phyloP scores from a whole-genome alignment of 129 eudicot genomes.

The Sambucus nigra region DNA sequence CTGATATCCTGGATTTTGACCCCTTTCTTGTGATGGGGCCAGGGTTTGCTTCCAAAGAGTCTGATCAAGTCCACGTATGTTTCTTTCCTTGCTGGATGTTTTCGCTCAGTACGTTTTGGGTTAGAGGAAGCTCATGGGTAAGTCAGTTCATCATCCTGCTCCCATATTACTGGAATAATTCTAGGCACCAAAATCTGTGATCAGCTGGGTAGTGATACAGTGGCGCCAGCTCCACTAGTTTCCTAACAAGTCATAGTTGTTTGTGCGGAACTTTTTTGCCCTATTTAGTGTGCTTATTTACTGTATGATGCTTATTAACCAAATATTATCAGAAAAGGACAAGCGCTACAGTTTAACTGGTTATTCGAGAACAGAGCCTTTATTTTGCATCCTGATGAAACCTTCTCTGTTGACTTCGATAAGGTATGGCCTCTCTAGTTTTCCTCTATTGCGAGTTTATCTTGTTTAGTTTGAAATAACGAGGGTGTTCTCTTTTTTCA shows the following conservation, averaged over 20 bases:
- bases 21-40: conserved; percentile 19
- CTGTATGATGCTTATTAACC: no score
- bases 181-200: no score
- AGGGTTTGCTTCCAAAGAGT: conserved; percentile 69
- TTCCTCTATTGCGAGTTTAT: neutral
- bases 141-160: conserved; percentile 19
- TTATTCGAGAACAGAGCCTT: conserved; percentile 77
- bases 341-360: conserved; percentile 91
- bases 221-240: no score
- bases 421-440: conserved; percentile 30
- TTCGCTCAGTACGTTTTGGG: conserved; percentile 94
- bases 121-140: conserved; percentile 99
- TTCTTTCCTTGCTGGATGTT: conserved; percentile 95
- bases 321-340: conserved; percentile 62
- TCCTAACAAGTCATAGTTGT: no score
- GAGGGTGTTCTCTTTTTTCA: neutral
- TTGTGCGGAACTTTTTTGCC: no score
- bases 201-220: no score
- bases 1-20: neutral
- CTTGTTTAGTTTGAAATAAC: neutral
- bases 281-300: no score
- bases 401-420: conserved; percentile 70
- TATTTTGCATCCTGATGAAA: conserved; percentile 53
- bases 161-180: neutral
- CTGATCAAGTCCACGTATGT: conserved; percentile 76